Base-by-base conservation (phyloP, 345 rosid genomes). In the Hibiscus mutabilis region DNA sequence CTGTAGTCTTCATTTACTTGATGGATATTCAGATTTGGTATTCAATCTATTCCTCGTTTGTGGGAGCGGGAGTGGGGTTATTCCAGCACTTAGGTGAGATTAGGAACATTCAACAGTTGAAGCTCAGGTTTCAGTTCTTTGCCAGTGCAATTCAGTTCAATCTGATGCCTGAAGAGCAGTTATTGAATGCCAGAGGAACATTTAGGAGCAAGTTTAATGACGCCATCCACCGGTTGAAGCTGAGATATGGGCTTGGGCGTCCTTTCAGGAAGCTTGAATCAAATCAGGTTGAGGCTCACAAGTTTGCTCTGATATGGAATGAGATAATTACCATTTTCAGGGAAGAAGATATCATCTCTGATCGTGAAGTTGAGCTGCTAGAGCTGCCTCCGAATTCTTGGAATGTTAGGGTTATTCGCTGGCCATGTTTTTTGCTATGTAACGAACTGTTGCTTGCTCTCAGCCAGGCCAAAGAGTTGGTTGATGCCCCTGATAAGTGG, bases 21-120 rank as follows among this genome's bases (percentile, higher is more conserved):
- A 87, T 94, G 97, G 98, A 94, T 85, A 80, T 91, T 80, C 97
- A 91, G 89, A 92, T 94, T 75, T 94, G 96, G 96, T 91, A 90
- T 47, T 82, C 97, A 0, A 94, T 91, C 61, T 94, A 79, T 80
- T 94, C 98, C 19, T 87, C 97, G 0, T 81, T 94, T 57, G 88
- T 84, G 60, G 98, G 98, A 29, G 98, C 93, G 19, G 78, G 79
- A 46, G 96, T 91, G 65, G 98, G 98, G 62, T 78, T 94, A 80
- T 88, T 91, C 78, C 87, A 74, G 65, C 97, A 94, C 78, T 89
- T 94, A 85, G 98, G 97, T 58, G 97, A 94, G 90, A 94, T 91
- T 75, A 85, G 97, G 68, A 93, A 89, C 76, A 83, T 91, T 72
- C 83, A 83, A 78, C 98, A 94, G 74, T 77, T 91, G 82, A 87